These are phyloP conservation scores for Malania oleifera DNA, from an alignment of 164 flowering plant genomes.

Conservation along the genomic window DNA sequence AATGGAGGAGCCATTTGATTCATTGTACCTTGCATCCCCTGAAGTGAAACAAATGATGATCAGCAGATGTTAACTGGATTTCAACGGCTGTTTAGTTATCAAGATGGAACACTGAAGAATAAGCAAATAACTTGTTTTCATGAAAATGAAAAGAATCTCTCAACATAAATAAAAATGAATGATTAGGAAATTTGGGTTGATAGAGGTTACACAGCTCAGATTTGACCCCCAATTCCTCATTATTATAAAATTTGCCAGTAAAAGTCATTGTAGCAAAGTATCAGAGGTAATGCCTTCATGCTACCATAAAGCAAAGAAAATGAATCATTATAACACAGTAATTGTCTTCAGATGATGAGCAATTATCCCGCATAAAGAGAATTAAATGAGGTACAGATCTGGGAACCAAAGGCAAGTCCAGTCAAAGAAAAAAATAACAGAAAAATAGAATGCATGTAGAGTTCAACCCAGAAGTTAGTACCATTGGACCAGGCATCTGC, in stretches of 20 bases:
- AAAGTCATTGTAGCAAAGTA: too few species aligned
- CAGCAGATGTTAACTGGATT: background rate
- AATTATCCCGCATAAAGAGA: background rate
- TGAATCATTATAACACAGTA: too few species aligned
- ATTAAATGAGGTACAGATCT: background rate
- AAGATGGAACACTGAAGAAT: background rate
- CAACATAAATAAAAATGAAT: too few species aligned
- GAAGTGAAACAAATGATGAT: conserved; percentile 8
- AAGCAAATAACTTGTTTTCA: too few species aligned
- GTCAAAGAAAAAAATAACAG: background rate
- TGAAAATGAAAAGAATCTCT: too few species aligned
- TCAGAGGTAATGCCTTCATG: too few species aligned
- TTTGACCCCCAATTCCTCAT: too few species aligned
- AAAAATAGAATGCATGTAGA: background rate
- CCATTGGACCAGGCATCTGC: conserved; percentile 70
- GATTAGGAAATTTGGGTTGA: too few species aligned
- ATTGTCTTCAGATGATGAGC: too few species aligned
- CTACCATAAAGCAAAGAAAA: too few species aligned
- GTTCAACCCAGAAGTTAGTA: conserved; percentile 8
- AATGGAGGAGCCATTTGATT: conserved; percentile 69
- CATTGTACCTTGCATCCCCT: conserved; percentile 75
- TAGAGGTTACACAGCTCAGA: too few species aligned
- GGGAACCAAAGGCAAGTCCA: background rate
- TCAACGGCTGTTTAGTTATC: background rate
- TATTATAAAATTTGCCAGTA: too few species aligned